Evolutionary conservation across 768 basidiomycete genomes (phyloP).

Genomic region (Kwoniella shandongensis): DNA sequence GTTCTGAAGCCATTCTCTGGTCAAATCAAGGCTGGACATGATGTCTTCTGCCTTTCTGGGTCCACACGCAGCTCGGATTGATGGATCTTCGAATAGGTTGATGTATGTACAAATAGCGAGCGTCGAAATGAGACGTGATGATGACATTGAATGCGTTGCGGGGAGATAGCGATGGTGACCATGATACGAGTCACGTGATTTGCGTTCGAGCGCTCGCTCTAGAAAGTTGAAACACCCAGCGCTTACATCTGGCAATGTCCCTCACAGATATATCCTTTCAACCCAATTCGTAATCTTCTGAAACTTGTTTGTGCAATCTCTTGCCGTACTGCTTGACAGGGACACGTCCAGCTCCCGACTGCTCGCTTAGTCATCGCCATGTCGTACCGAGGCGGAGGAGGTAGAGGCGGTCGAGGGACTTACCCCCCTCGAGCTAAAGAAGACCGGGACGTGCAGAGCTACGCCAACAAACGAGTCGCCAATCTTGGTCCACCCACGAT

Average conservation of each 20-base stretch:
- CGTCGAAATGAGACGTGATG: neutral
- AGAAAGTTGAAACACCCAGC: too few relatives aligned
- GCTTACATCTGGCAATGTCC: too few relatives aligned
- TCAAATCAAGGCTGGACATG: conserved; percentile 42
- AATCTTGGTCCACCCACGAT: conserved; percentile 11
- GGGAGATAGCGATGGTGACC: neutral
- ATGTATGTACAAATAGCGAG: neutral
- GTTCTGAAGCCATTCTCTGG: conserved; percentile 47
- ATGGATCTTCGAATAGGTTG: neutral
- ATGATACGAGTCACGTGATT: neutral
- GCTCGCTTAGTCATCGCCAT: neutral
- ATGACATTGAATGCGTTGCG: neutral
- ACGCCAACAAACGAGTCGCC: conserved; percentile 17
- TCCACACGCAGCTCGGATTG: neutral
- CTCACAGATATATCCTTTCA: too few relatives aligned
- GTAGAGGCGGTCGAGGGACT: conserved; percentile 6
- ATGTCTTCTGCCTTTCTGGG: neutral
- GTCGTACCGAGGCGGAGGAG: conserved; percentile 1
- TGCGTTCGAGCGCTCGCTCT: too few relatives aligned
- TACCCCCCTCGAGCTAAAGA: conserved; percentile 4
- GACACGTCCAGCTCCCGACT: neutral
- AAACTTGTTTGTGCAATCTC: too few relatives aligned
- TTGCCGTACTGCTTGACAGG: too few relatives aligned
- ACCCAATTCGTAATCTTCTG: too few relatives aligned
- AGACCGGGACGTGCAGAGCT: conserved; percentile 16